Percentiles rank a stretch among this genome's conserved stretches.
Evolutionary conservation across 345 rosid genomes (phyloP).

Genomic region (Brassica carinata): DNA sequence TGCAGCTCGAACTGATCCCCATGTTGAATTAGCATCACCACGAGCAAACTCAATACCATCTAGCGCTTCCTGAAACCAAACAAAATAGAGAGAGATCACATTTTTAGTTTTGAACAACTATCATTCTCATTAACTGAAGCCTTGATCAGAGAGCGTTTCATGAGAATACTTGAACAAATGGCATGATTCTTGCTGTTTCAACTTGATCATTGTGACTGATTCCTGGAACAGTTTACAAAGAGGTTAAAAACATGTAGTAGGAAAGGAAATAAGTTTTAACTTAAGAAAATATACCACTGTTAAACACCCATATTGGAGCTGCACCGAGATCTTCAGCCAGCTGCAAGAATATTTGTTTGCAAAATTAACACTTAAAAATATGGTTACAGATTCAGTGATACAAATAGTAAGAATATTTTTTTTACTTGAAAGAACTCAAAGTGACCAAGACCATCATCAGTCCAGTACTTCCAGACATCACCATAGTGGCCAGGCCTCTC

Average conservation of each 20-base stretch:
- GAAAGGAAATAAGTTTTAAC: background rate
- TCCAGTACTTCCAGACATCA: conserved; percentile 94
- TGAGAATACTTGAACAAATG: conserved; percentile 71
- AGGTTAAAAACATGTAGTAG: background rate
- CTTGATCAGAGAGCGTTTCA: background rate
- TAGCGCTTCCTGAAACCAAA: conserved; percentile 71
- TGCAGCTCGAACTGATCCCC: conserved; percentile 90
- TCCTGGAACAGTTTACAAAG: conserved; percentile 51
- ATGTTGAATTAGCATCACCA: conserved; percentile 62
- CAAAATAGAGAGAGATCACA: background rate
- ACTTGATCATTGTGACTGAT: conserved; percentile 82
- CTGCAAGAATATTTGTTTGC: conserved; percentile 46
- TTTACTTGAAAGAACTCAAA: conserved; percentile 47
- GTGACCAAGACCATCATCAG: conserved; percentile 87
- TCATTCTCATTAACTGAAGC: conserved; percentile 13
- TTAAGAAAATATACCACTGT: conserved; percentile 57
- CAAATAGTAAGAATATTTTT: too few relatives aligned
- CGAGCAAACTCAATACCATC: conserved; percentile 91
- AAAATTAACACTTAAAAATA: too few relatives aligned
- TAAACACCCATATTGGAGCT: conserved; percentile 86
- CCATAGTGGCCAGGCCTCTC: conserved; percentile 92
- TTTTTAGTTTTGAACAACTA: conserved; percentile 2
- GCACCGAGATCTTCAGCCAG: conserved; percentile 80
- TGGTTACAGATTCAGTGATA: background rate
- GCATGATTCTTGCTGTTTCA: conserved; percentile 52